Conservation (phyloP, 176 grass and related monocot species). For the Phragmites australis region DNA sequence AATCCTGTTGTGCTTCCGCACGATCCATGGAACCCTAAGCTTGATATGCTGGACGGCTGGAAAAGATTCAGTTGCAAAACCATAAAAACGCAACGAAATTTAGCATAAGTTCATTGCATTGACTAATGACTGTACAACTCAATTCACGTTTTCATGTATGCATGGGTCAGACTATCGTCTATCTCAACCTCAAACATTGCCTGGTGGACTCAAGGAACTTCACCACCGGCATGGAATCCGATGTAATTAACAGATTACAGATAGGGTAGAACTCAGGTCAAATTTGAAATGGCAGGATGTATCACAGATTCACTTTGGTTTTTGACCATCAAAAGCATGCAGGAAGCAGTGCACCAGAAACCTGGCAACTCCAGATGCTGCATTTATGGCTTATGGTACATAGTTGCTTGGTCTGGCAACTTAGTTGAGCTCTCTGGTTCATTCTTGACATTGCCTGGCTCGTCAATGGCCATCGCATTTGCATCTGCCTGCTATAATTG, state of each 20-base stretch:
- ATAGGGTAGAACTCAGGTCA: background rate
- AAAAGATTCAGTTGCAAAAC: background rate
- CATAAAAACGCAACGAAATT: background rate
- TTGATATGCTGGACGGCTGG: background rate
- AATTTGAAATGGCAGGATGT: constrained; percentile 1
- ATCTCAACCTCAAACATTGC: background rate
- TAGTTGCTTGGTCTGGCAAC: constrained; percentile 15
- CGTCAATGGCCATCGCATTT: constrained; percentile 50
- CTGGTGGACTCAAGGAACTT: background rate
- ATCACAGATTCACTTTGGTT: background rate
- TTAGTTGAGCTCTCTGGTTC: constrained; percentile 51
- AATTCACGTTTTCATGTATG: constrained; percentile 18
- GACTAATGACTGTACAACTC: constrained; percentile 30
- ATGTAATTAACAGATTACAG: background rate
- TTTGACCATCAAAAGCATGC: constrained; percentile 18
- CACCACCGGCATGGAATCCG: background rate
- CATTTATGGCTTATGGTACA: constrained; percentile 43
- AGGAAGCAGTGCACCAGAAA: background rate
- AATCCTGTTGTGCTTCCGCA: background rate
- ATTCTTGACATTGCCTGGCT: constrained; percentile 44
- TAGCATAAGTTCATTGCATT: background rate
- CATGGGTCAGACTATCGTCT: constrained; percentile 28
- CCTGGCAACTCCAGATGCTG: background rate
- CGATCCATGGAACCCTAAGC: background rate
- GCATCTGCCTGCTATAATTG: constrained; percentile 28